Percentiles rank a stretch among this genome's conserved stretches.
These are phyloP conservation scores for Triticum aestivum DNA, from an alignment of 176 grass and related monocot species.

Conservation along the genomic window DNA sequence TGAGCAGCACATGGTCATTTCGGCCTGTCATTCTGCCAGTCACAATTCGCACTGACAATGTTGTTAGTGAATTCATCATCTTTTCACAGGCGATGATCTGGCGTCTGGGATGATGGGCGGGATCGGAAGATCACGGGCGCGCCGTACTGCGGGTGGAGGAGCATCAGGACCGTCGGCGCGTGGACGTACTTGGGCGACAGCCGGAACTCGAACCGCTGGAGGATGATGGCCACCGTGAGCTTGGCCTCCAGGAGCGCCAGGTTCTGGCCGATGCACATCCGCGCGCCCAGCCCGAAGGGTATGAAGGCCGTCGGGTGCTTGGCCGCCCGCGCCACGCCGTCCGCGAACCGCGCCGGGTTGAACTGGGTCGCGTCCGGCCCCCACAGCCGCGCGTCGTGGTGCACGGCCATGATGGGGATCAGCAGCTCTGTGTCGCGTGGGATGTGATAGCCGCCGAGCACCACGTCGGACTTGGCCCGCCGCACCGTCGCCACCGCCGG, in stretches of 20 bases:
- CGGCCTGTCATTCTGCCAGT: conserved; percentile 49
- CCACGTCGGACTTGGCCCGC: conserved; percentile 73
- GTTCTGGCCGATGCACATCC: conserved; percentile 99
- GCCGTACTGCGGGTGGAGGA: conserved; percentile 95
- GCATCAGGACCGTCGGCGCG: conserved; percentile 94
- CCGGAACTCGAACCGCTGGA: conserved; percentile 83
- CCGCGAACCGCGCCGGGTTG: conserved; percentile 77
- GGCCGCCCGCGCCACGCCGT: conserved; percentile 61
- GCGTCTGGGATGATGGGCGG: conserved; percentile 24
- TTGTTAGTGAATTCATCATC: conserved; percentile 29
- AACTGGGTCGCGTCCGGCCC: conserved; percentile 80
- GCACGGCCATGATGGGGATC: conserved; percentile 96
- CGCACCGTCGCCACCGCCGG: conserved; percentile 93
- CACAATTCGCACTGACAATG: conserved; percentile 39
- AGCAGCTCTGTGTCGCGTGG: conserved; percentile 85
- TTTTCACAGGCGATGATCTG: conserved; percentile 26
- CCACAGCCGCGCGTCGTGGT: conserved; percentile 86
- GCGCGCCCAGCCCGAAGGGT: conserved; percentile 81
- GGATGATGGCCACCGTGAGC: conserved; percentile 77
- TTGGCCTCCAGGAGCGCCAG: conserved; percentile 91
- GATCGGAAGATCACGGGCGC: conserved; percentile 79
- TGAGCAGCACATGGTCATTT: conserved; percentile 37
- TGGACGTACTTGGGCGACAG: conserved; percentile 88
- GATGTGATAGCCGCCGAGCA: conserved; percentile 74
- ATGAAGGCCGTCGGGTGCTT: conserved; percentile 85